These are phyloP conservation scores for Monosporascus sp. DNA, from an alignment of 2,329 filamentous ascomycete species.

Conservation along the genomic window DNA sequence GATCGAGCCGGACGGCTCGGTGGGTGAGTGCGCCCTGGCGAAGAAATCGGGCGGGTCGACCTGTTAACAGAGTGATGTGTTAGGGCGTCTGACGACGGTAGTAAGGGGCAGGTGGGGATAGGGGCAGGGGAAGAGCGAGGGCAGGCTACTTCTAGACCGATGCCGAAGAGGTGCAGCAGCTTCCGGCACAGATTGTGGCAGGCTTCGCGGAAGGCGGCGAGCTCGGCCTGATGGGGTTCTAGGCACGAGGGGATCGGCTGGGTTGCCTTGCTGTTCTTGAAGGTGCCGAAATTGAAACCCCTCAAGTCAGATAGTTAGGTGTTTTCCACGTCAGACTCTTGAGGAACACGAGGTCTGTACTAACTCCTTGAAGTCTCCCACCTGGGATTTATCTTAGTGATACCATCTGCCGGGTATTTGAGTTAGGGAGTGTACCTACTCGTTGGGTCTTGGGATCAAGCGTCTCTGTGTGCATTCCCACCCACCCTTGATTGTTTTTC, in stretches of 20 bases:
- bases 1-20: slow-evolving; percentile 50
- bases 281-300: slow-evolving; percentile 88
- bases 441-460: slow-evolving; percentile 79
- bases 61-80: slow-evolving; percentile 14
- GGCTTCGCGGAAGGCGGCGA: slow-evolving; percentile 61
- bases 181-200: slow-evolving; percentile 70
- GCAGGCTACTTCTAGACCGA: slow-evolving; percentile 60
- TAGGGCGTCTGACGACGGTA: neutral
- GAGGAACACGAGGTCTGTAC: slow-evolving; percentile 8
- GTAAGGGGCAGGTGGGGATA: neutral
- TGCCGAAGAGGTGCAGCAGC: slow-evolving; percentile 71
- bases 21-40: slow-evolving; percentile 42
- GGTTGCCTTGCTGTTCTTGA: slow-evolving; percentile 60
- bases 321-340: neutral
- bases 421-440: slow-evolving; percentile 38
- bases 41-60: slow-evolving; percentile 50
- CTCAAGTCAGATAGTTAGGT: slow-evolving; percentile 36
- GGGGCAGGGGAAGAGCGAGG: slow-evolving; percentile 3
- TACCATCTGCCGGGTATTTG: neutral
- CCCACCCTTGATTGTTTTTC: slow-evolving; percentile 83
- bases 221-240: slow-evolving; percentile 49
- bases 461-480: slow-evolving; percentile 80
- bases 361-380: slow-evolving; percentile 86
- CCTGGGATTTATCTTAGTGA: slow-evolving; percentile 36
- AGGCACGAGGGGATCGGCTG: slow-evolving; percentile 72